Base-by-base conservation (phyloP, 2,329 filamentous ascomycete species). In the Alternaria tenuissima region DNA sequence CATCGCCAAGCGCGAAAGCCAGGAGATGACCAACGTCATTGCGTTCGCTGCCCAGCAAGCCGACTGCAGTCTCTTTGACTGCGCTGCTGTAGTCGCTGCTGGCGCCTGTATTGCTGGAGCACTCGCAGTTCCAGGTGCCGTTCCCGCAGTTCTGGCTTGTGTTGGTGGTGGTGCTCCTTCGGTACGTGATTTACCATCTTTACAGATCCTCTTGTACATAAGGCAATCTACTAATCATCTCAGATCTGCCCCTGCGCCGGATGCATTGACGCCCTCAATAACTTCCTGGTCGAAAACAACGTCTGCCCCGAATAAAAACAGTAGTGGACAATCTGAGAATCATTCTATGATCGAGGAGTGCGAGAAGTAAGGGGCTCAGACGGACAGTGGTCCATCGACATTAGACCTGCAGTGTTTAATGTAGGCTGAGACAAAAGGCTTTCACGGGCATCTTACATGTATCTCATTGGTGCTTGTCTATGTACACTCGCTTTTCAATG, bases 271-370 rank as follows among this genome's bases (percentile, higher is more conserved):
- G 57, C 52, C 11, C 61, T 63, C 12, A 41, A 38, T 4, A 38
- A 60, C 39, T 60, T 63, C 43, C 53, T 63, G 49, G 54, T 52
- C 2, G 44, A 60, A 22, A 63, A 60, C 44, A 44, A 38, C 6
- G 26, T 63, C 47, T 63, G 61, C 48, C 26, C 42, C 3, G 20
- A 44, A 11, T 39, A 57, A 26, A 20, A 34, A 28, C 7, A 3
- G 11, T 28, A 5, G 5, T 32, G 14, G 22, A 38, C 41, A 36
- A 4, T 16, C 6, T 24, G 3, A 14, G 9, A 20, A 4, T 14
- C 18, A 16, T 32, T 36, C 16, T 42, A 36, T 24, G 18, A 20
- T 30, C 30, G 18, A 7, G 6, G 24, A 38, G 22, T 12, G 7
- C 1, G 14, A 34, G 12, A 9, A 7, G n/a, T 11, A 26, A 39